Evolutionary conservation across 2,329 filamentous ascomycete genomes (phyloP).

Genomic region (Westerdykella sp.): DNA sequence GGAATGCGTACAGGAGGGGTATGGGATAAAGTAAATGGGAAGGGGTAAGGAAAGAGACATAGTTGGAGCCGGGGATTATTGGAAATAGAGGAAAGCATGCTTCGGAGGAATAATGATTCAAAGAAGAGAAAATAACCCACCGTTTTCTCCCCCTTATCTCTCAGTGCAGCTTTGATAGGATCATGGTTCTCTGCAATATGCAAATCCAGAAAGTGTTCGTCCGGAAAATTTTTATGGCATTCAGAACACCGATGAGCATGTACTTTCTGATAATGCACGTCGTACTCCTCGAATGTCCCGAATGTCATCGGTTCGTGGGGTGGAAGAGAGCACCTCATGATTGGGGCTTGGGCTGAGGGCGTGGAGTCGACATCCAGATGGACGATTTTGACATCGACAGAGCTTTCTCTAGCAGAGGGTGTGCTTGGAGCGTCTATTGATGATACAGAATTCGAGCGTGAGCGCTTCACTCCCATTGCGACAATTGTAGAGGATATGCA

Average conservation of each 20-base stretch:
- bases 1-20: neutral
- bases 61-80: too few relatives aligned
- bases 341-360: constrained; percentile 29
- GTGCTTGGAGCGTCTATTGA: constrained; percentile 34
- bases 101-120: too few relatives aligned
- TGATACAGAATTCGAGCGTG: constrained; percentile 47
- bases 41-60: too few relatives aligned
- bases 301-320: constrained; percentile 72
- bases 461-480: constrained; percentile 54
- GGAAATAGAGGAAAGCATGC: too few relatives aligned
- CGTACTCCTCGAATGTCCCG: constrained; percentile 70
- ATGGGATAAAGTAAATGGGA: too few relatives aligned
- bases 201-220: constrained; percentile 68
- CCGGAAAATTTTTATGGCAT: constrained; percentile 84
- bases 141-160: constrained; percentile 79
- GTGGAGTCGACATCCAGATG: constrained; percentile 49
- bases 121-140: constrained; percentile 45
- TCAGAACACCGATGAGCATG: constrained; percentile 82
- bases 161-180: constrained; percentile 63
- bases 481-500: too few relatives aligned
- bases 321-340: constrained; percentile 76
- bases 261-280: constrained; percentile 73
- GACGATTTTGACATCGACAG: constrained; percentile 38
- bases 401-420: constrained; percentile 24
- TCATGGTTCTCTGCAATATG: constrained; percentile 94